Conservation (phyloP, 1,139 yeast species). For the Debaryomycetaceae sp. region DNA sequence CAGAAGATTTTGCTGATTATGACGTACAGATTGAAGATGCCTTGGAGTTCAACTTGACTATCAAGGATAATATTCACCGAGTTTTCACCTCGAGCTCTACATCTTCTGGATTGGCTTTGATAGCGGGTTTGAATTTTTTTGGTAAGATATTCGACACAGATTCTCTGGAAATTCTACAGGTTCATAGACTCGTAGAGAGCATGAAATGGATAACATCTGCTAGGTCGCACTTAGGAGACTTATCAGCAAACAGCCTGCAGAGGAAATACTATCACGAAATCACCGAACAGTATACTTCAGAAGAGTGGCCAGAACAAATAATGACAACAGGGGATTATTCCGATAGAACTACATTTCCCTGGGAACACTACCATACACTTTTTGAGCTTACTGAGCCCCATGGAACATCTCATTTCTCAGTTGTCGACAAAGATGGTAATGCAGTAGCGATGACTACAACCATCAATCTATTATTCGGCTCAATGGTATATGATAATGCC, state of each 20-base stretch:
- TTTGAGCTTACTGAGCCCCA: constrained; percentile 73
- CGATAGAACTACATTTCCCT: constrained; percentile 55
- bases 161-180: constrained; percentile 32
- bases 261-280: constrained; percentile 19
- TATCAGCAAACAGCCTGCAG: constrained; percentile 8
- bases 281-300: constrained; percentile 25
- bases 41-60: constrained; percentile 31
- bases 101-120: constrained; percentile 78
- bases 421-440: constrained; percentile 66
- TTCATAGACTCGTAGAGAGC: constrained; percentile 72
- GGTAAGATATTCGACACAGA: constrained; percentile 24
- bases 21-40: constrained; percentile 55
- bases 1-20: constrained; percentile 64
- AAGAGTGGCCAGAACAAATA: constrained; percentile 56
- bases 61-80: constrained; percentile 39
- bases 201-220: constrained; percentile 95
- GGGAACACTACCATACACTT: constrained; percentile 75
- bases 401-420: constrained; percentile 85
- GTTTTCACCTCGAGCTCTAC: constrained; percentile 74
- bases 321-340: constrained; percentile 41
- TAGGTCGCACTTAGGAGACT: constrained; percentile 78
- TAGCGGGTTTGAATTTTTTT: constrained; percentile 69
- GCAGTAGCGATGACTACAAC: constrained; percentile 90
- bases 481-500: constrained; percentile 68
- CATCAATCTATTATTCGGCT: constrained; percentile 81